phyloP scores from a whole-genome alignment of 106 monocot genomes.

The Amphibolis antarctica region DNA sequence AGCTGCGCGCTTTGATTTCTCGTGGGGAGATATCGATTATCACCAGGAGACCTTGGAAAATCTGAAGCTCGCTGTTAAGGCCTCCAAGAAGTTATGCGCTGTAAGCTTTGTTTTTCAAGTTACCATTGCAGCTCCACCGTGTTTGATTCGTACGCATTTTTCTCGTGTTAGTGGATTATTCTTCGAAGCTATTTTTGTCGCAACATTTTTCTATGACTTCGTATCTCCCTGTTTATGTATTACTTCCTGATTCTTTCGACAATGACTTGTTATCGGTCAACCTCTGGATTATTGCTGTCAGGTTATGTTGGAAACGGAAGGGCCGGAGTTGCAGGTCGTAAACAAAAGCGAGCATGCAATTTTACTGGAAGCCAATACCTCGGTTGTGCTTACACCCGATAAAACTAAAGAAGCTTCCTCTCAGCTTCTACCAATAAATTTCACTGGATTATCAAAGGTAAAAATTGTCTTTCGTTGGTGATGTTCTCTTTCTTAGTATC shows the following conservation, averaged over 20 bases:
- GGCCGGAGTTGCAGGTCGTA: conserved; percentile 16
- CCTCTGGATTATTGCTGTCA: background rate
- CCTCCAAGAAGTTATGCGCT: conserved; percentile 90
- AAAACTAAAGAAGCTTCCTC: conserved; percentile 9
- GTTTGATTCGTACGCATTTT: no score
- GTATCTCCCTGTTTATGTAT: no score
- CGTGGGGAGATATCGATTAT: conserved; percentile 77
- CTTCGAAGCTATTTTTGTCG: no score
- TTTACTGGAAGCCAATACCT: conserved; percentile 2
- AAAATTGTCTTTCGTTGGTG: background rate
- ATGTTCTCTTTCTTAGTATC: background rate
- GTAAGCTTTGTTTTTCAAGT: conserved; percentile 28
- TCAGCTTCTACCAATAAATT: conserved; percentile 12
- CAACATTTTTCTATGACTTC: no score
- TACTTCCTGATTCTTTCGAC: background rate
- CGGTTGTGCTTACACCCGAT: conserved; percentile 12
- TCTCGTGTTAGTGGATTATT: no score
- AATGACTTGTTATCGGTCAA: background rate
- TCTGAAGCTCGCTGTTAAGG: conserved; percentile 83
- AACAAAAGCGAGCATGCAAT: conserved; percentile 12
- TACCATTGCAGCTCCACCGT: no score
- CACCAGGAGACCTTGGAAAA: conserved; percentile 94
- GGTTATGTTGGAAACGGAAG: conserved; percentile 13
- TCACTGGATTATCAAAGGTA: conserved; percentile 13
- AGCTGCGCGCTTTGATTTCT: conserved; percentile 95